Evolutionary conservation across 192 early-diverging fungal genomes (phyloP).

Genomic region (Linnemannia zychae): DNA sequence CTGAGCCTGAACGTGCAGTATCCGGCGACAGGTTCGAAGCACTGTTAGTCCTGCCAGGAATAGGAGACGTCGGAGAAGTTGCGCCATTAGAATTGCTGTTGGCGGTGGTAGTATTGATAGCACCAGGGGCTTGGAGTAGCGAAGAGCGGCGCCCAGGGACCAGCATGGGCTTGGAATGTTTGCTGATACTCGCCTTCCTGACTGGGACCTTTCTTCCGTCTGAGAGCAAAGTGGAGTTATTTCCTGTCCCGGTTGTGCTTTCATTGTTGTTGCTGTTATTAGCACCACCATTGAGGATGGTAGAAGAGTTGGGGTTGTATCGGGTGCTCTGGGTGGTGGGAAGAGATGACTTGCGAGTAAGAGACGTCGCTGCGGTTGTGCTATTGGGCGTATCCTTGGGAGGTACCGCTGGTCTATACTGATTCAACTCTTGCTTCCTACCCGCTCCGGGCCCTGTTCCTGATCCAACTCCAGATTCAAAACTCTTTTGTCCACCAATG

Average conservation of each 20-base stretch:
- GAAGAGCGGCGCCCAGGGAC: constrained; percentile 45
- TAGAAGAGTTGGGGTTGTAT: neutral
- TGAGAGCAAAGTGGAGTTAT: neutral
- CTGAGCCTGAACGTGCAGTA: neutral
- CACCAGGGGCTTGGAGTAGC: constrained; percentile 23
- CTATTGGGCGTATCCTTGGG: neutral
- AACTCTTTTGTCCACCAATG: neutral
- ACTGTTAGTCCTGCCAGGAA: neutral
- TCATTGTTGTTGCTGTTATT: neutral
- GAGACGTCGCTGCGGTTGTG: neutral
- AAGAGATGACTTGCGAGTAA: constrained; percentile 35
- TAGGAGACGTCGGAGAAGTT: constrained; percentile 7
- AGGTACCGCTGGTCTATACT: neutral
- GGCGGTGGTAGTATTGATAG: constrained; percentile 1
- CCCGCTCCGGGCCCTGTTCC: neutral
- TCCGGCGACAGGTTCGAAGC: neutral
- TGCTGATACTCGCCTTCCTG: constrained; percentile 25
- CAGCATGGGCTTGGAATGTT: constrained; percentile 22
- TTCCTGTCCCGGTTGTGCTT: neutral
- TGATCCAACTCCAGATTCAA: neutral
- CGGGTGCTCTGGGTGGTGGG: constrained; percentile 1
- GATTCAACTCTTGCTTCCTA: constrained; percentile 4
- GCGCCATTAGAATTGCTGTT: neutral
- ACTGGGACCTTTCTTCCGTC: constrained; percentile 9
- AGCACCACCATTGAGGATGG: constrained; percentile 2